A percentile compares a stretch with the other conserved stretches of the same genome.
These are phyloP conservation scores for Mentha longifolia DNA, from an alignment of 257 asterid species.

Conservation along the genomic window DNA sequence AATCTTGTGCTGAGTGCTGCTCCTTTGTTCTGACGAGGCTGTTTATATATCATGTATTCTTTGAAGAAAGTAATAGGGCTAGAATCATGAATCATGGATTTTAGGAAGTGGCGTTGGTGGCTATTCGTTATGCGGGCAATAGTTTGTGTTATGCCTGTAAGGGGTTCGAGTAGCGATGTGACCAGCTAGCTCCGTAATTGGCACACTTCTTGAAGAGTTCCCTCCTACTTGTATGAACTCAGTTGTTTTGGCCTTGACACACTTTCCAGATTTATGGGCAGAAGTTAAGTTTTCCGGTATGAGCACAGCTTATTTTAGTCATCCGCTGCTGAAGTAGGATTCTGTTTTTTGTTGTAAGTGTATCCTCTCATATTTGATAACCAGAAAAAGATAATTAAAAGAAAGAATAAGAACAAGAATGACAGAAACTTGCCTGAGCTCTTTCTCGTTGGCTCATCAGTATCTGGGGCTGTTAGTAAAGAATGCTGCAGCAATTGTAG, in stretches of 20 bases:
- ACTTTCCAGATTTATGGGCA: conserved; percentile 26
- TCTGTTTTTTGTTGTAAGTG: neutral
- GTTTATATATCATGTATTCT: conserved; percentile 21
- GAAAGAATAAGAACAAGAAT: neutral
- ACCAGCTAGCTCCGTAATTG: conserved; percentile 21
- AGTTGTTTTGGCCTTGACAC: conserved; percentile 18
- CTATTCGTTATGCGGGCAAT: neutral
- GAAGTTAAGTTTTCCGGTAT: conserved; percentile 5
- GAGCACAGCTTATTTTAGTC: conserved; percentile 24
- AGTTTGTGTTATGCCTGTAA: conserved; percentile 3
- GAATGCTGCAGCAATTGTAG: conserved; percentile 13
- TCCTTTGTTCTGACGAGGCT: conserved; percentile 34
- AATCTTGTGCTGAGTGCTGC: conserved; percentile 35
- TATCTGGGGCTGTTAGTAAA: conserved; percentile 11
- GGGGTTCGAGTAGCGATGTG: conserved; percentile 24
- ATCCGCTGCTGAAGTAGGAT: conserved; percentile 16
- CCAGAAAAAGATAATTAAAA: neutral
- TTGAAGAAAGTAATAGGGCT: conserved; percentile 13
- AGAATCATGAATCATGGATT: conserved; percentile 30
- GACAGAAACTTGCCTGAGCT: conserved; percentile 9
- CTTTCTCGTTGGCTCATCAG: conserved; percentile 16
- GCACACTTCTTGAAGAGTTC: conserved; percentile 34
- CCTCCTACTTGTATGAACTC: conserved; percentile 14
- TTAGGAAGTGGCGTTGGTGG: conserved; percentile 25
- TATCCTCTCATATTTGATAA: conserved; percentile 20